Conservation (phyloP, 2,329 filamentous ascomycete genomes). For the Fusarium stilboides region DNA sequence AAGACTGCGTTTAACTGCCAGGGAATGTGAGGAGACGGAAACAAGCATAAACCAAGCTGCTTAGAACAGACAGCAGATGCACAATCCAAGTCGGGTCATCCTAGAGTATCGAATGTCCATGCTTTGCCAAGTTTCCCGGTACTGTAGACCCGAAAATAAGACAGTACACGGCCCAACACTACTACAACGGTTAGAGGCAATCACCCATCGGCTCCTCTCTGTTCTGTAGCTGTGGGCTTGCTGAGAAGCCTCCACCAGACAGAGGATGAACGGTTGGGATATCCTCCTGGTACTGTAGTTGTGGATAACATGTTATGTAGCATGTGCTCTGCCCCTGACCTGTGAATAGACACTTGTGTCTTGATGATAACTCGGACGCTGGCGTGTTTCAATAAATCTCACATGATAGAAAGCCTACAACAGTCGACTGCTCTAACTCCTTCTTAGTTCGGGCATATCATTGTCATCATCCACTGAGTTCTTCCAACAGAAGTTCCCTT, state of each 20-base stretch:
- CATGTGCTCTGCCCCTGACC: neutral
- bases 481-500: slow-evolving; percentile 31
- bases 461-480: slow-evolving; percentile 11
- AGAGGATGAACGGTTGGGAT: neutral
- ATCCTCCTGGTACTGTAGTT: neutral
- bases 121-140: slow-evolving; percentile 12
- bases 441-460: slow-evolving; percentile 2
- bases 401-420: slow-evolving; percentile 15
- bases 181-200: neutral
- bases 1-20: slow-evolving; percentile 3
- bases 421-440: neutral
- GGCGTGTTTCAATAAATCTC: slow-evolving; percentile 17
- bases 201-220: neutral
- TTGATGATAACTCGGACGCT: neutral
- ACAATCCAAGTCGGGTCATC: neutral
- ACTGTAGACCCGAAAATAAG: neutral
- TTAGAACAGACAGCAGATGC: slow-evolving; percentile 20
- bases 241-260: neutral
- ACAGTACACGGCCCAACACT: neutral
- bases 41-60: slow-evolving; percentile 41
- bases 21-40: slow-evolving; percentile 15
- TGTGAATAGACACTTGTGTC: slow-evolving; percentile 4
- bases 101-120: neutral
- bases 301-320: slow-evolving; percentile 4
- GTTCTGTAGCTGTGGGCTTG: neutral